Evolutionary conservation across 768 basidiomycete genomes (phyloP).

Genomic region (Collybiopsis confluens): DNA sequence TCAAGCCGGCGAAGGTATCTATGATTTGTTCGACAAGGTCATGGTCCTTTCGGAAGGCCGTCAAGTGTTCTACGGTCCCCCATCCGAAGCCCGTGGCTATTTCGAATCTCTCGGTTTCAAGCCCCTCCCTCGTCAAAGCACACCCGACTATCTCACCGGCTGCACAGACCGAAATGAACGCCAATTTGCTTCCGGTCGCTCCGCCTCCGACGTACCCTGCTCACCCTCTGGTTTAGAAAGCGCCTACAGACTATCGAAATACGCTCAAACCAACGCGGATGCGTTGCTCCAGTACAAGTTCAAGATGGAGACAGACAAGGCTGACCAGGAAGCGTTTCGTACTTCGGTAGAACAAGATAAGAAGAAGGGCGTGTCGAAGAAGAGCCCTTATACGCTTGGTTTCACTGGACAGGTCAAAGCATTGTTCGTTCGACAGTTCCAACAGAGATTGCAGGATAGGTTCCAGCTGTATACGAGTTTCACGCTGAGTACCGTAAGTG

Average conservation of each 20-base stretch:
- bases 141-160: slow-evolving; percentile 81
- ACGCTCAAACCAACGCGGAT: slow-evolving; percentile 37
- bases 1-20: slow-evolving; percentile 79
- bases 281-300: slow-evolving; percentile 53
- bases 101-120: slow-evolving; percentile 74
- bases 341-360: slow-evolving; percentile 74
- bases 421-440: slow-evolving; percentile 70
- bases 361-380: slow-evolving; percentile 69
- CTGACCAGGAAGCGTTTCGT: slow-evolving; percentile 74
- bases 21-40: slow-evolving; percentile 83
- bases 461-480: slow-evolving; percentile 77
- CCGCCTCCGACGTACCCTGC: slow-evolving; percentile 55
- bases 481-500: slow-evolving; percentile 47
- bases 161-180: slow-evolving; percentile 86
- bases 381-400: slow-evolving; percentile 80
- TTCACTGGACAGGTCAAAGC: slow-evolving; percentile 72
- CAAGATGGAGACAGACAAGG: slow-evolving; percentile 53
- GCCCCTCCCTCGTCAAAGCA: slow-evolving; percentile 75
- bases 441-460: slow-evolving; percentile 66
- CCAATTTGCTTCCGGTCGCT: slow-evolving; percentile 62
- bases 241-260: slow-evolving; percentile 51
- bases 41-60: slow-evolving; percentile 77
- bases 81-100: slow-evolving; percentile 69
- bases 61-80: slow-evolving; percentile 78
- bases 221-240: slow-evolving; percentile 65